Percentiles rank a stretch among this genome's conserved stretches.
Conservation (phyloP, 2,329 filamentous ascomycete species). For the Colletotrichum falcatum region DNA sequence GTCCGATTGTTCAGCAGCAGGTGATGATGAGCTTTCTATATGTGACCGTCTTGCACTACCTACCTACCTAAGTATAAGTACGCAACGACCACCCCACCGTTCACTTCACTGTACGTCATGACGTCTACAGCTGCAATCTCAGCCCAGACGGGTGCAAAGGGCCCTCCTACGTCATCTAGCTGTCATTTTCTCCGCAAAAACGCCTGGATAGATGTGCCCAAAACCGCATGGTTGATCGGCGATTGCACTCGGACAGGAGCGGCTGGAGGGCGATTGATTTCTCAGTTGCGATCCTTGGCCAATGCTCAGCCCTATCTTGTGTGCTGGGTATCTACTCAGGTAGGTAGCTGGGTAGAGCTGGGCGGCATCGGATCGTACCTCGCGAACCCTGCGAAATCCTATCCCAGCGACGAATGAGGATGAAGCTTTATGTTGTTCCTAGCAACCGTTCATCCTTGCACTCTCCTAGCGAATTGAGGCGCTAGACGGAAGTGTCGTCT, state of each 20-base stretch:
- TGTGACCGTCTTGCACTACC: too few relatives aligned
- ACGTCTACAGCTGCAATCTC: conserved; percentile 36
- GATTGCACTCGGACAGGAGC: conserved; percentile 12
- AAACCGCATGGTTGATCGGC: conserved; percentile 32
- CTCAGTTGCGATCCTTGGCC: background rate
- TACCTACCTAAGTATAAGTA: too few relatives aligned
- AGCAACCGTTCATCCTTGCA: background rate
- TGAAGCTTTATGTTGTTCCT: background rate
- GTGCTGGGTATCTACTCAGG: too few relatives aligned
- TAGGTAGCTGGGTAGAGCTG: conserved; percentile 4
- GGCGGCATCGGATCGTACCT: conserved; percentile 1
- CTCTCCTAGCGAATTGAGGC: background rate
- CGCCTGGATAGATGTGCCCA: conserved; percentile 18
- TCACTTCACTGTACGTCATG: conserved; percentile 34
- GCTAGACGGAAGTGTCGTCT: background rate
- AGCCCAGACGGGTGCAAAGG: conserved; percentile 31
- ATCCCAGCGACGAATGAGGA: background rate
- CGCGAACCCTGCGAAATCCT: conserved; percentile 16
- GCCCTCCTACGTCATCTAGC: conserved; percentile 34
- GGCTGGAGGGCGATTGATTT: background rate
- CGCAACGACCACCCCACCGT: conserved; percentile 22
- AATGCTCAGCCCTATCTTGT: conserved; percentile 21
- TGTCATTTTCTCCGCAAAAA: conserved; percentile 36
- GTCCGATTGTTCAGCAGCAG: background rate
- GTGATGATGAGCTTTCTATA: conserved; percentile 21